Base-by-base conservation (phyloP, 306 rosid genomes). In the Fagus sylvatica region DNA sequence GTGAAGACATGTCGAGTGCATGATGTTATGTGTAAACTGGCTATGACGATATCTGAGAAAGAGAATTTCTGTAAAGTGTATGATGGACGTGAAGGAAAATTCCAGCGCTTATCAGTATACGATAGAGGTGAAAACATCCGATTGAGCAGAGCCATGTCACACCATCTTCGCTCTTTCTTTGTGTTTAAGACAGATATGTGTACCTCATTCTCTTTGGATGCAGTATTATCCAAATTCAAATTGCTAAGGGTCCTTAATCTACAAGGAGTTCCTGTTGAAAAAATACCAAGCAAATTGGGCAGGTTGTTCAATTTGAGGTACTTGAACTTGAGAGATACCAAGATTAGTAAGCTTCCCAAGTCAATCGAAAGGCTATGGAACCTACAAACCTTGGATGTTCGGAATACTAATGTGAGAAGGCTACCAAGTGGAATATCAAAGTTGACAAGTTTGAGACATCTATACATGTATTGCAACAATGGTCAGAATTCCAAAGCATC, bases 161-260 rank as follows among this genome's bases (percentile, higher is more conserved):
- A 61, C n/a, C 22, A 13, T 34, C 68, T 61, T 5, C 42, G 68
- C 7, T 61, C 68, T 33, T 61, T 61, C n/a, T 61, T 61, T 5
- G 68, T 61, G 8, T 61, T 61, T 61, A 61, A 33, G 68, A 61
- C 68, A 61, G 68, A 13, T 13, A 61, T 2, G 68, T 61, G 68
- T 19, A 61, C 68, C 68, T 61, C 42, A 61, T 61, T 61, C 68
- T 61, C 68, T 61, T 32, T 61, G 68, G 68, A 61, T 61, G 42
- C 8, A 61, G 42, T 15, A 61, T 34, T n/a, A 61, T 61, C 10
- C 10, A 61, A 61, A 61, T 61, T 61, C 68, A 61, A 61, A 61
- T 61, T 61, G 68, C 22, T 61, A 13, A 61, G 68, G 68, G 68
- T 33, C 41, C 68, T 61, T 15, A 39, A 61, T 32, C 68, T 33